Evolutionary conservation across 2,329 filamentous ascomycete species (phyloP).

Genomic region (Xylariaceae sp.): DNA sequence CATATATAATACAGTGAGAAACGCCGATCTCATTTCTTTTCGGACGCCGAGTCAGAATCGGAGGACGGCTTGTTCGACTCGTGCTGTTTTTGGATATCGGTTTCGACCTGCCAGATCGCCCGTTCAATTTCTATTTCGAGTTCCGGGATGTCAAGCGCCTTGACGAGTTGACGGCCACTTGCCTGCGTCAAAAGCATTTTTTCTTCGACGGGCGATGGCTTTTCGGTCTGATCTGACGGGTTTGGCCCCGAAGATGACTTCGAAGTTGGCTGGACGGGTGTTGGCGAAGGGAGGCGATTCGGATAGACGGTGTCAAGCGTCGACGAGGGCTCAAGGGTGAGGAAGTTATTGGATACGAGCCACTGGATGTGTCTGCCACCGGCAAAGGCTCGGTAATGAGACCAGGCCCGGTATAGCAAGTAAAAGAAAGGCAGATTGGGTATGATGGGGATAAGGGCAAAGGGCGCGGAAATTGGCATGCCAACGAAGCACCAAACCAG

Average conservation of each 20-base stretch:
- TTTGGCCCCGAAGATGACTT: constrained; percentile 23
- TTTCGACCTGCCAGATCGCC: constrained; percentile 70
- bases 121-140: constrained; percentile 70
- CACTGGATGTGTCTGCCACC: constrained; percentile 84
- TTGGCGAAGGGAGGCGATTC: constrained; percentile 18
- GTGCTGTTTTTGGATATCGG: constrained; percentile 37
- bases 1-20: neutral
- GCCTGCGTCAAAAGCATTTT: constrained; percentile 47
- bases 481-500: constrained; percentile 77
- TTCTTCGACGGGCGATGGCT: constrained; percentile 33
- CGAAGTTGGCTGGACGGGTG: constrained; percentile 17
- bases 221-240: constrained; percentile 11
- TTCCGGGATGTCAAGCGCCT: constrained; percentile 63
- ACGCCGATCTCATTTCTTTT: neutral
- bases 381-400: constrained; percentile 80
- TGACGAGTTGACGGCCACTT: constrained; percentile 55
- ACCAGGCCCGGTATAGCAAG: constrained; percentile 85
- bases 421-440: constrained; percentile 98
- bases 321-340: constrained; percentile 61
- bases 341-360: constrained; percentile 68
- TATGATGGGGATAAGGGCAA: constrained; percentile 73
- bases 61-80: constrained; percentile 12
- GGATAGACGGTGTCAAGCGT: constrained; percentile 72
- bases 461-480: constrained; percentile 78
- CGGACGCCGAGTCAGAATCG: constrained; percentile 2